Evolutionary conservation across 768 basidiomycete species (phyloP).

Genomic region (Rickenella mellea): DNA sequence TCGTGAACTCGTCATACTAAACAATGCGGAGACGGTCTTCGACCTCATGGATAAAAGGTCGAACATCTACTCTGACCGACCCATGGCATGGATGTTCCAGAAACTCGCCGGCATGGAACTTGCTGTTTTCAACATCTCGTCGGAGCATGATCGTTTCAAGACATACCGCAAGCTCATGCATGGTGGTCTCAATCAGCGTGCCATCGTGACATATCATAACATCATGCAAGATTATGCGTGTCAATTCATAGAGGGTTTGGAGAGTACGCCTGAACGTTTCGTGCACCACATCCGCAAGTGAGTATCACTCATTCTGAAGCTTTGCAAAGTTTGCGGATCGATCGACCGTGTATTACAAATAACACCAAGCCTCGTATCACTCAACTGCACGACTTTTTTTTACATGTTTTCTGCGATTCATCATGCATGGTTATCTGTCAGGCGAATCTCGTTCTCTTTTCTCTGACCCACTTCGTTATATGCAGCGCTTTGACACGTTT

Average conservation of each 20-base stretch:
- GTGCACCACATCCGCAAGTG: constrained; percentile 30
- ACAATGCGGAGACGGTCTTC: constrained; percentile 28
- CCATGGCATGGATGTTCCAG: constrained; percentile 31
- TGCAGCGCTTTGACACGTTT: neutral
- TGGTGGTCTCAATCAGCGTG: constrained; percentile 24
- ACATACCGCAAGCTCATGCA: constrained; percentile 33
- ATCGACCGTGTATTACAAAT: too few species aligned
- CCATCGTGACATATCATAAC: constrained; percentile 24
- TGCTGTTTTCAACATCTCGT: constrained; percentile 35
- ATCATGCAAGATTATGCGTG: constrained; percentile 26
- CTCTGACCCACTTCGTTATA: neutral
- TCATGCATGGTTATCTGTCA: too few species aligned
- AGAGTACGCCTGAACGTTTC: constrained; percentile 20
- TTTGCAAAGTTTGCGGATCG: too few species aligned
- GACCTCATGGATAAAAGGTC: constrained; percentile 41
- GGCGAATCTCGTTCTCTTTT: too few species aligned
- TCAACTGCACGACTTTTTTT: too few species aligned
- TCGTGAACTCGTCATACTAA: constrained; percentile 35
- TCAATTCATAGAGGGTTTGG: constrained; percentile 24
- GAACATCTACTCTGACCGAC: constrained; percentile 42
- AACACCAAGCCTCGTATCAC: too few species aligned
- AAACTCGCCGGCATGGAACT: constrained; percentile 31
- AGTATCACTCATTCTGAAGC: too few species aligned
- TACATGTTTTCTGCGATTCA: too few species aligned
- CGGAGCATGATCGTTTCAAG: constrained; percentile 26